A percentile compares a stretch with the other conserved stretches of the same genome.
These are phyloP conservation scores for Fusarium mundagurra DNA, from an alignment of 2,329 filamentous ascomycete genomes.

Conservation along the genomic window DNA sequence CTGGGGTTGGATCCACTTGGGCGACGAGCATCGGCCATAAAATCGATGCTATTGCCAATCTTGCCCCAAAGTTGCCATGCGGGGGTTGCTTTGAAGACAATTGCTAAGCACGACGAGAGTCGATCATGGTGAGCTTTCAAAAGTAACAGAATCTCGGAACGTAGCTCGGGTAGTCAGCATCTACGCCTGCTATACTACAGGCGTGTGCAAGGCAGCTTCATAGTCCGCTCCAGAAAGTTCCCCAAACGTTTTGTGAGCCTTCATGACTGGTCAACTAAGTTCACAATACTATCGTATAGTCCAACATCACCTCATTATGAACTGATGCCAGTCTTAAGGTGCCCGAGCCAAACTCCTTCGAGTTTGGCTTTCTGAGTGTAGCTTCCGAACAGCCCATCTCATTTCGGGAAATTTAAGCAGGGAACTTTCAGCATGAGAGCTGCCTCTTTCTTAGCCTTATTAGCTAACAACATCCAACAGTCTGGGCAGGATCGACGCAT, in stretches of 20 bases:
- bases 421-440: neutral
- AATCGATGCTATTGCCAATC: slow-evolving; percentile 14
- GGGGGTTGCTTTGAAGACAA: neutral
- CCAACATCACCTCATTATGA: neutral
- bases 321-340: slow-evolving; percentile 15
- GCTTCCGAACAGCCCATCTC: neutral
- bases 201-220: neutral
- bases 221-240: neutral
- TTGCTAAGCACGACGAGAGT: neutral
- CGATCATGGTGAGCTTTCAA: neutral
- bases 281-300: neutral
- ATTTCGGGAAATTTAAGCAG: slow-evolving; percentile 9
- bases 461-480: slow-evolving; percentile 6
- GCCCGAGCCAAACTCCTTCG: neutral
- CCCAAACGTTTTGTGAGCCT: neutral
- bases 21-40: slow-evolving; percentile 5
- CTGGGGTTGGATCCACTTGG: slow-evolving; percentile 3
- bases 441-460: neutral
- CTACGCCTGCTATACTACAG: neutral
- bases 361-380: neutral
- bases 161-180: neutral
- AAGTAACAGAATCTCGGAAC: neutral
- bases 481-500: neutral
- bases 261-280: slow-evolving; percentile 17
- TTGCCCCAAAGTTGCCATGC: neutral